These are phyloP conservation scores for Simplicillium sp. DNA, from an alignment of 2,329 filamentous ascomycete species.

Conservation along the genomic window DNA sequence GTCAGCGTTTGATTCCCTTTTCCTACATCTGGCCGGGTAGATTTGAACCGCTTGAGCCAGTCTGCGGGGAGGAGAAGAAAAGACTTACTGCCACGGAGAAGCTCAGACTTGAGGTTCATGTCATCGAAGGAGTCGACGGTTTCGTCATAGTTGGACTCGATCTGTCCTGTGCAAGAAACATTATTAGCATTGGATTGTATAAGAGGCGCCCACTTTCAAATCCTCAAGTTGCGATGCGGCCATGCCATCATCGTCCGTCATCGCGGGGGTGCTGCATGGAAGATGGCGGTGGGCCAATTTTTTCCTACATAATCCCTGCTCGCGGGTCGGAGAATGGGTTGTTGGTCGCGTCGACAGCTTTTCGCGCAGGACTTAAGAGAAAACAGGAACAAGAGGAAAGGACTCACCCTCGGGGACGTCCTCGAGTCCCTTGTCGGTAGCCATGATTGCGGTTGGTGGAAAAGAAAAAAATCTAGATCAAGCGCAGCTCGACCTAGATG, in stretches of 20 bases:
- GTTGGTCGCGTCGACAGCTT: constrained; percentile 1
- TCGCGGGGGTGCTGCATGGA: not conserved
- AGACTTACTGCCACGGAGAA: constrained; percentile 75
- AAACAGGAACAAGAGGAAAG: constrained; percentile 5
- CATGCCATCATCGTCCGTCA: too few species aligned
- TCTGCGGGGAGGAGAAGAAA: constrained; percentile 6
- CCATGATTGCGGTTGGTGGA: constrained; percentile 80
- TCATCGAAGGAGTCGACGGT: constrained; percentile 98
- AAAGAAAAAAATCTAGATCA: constrained; percentile 53
- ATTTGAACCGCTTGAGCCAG: not conserved
- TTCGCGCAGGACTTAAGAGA: constrained; percentile 4
- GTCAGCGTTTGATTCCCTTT: not conserved
- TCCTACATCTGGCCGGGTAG: too few species aligned
- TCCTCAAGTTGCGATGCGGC: too few species aligned
- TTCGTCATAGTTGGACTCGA: constrained; percentile 99
- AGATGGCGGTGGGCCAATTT: not conserved
- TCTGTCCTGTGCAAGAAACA: constrained; percentile 60
- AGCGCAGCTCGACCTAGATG: constrained; percentile 66
- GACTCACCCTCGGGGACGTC: constrained; percentile 89
- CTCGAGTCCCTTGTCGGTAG: constrained; percentile 96
- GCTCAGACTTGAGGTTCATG: constrained; percentile 94
- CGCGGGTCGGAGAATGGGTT: not conserved
- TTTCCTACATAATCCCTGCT: not conserved
- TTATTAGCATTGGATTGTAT: constrained; percentile 11
- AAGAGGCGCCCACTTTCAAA: too few species aligned